Conservation (phyloP, 305 asterid genomes). For the Salvia sclarea region DNA sequence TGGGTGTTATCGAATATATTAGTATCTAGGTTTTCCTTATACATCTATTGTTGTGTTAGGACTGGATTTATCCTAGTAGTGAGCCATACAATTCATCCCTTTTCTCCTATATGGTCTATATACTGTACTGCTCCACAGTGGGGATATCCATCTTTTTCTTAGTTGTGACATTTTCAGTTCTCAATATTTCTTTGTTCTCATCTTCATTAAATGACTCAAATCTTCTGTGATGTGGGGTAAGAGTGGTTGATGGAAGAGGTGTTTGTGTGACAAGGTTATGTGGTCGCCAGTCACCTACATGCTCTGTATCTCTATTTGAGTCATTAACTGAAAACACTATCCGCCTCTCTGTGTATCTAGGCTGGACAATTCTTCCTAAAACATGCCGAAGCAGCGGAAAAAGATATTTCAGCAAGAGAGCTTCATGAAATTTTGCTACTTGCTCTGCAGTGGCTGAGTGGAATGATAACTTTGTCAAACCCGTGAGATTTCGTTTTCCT, state of each 20-base stretch:
- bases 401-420: constrained; percentile 83
- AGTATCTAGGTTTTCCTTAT: too few species aligned
- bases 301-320: constrained; percentile 22
- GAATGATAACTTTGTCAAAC: constrained; percentile 73
- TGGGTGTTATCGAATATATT: too few species aligned
- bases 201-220: background rate
- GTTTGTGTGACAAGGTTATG: constrained; percentile 17
- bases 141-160: constrained; percentile 17
- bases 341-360: constrained; percentile 44
- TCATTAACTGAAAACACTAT: constrained; percentile 20
- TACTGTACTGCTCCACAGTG: too few species aligned
- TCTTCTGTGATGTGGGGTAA: constrained; percentile 18
- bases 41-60: too few species aligned
- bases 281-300: constrained; percentile 19
- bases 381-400: constrained; percentile 91
- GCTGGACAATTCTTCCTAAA: constrained; percentile 92
- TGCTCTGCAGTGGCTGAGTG: constrained; percentile 96
- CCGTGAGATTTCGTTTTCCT: constrained; percentile 56
- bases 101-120: too few species aligned
- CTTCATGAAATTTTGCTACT: constrained; percentile 89
- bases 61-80: too few species aligned
- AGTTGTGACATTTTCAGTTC: constrained; percentile 24
- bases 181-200: constrained; percentile 15
- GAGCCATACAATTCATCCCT: too few species aligned
- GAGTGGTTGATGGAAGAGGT: background rate